A percentile compares a stretch with the other conserved stretches of the same genome.
phyloP scores from a whole-genome alignment of 2,329 filamentous ascomycete species.

The Xylariaceae sp. region DNA sequence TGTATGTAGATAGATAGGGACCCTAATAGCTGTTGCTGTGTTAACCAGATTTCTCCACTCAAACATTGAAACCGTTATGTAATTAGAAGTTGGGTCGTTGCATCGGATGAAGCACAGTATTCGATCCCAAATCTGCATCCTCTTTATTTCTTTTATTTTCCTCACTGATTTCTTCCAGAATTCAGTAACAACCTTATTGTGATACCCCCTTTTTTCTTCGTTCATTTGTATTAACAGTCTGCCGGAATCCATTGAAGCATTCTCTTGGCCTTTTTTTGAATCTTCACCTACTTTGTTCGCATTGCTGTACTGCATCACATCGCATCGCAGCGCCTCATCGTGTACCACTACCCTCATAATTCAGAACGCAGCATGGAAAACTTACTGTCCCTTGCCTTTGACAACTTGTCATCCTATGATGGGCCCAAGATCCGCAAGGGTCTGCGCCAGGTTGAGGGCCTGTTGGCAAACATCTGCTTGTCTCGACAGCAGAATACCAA shows the following conservation, averaged over 20 bases:
- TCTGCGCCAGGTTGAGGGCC: conserved; percentile 87
- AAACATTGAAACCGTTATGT: background rate
- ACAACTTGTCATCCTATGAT: conserved; percentile 93
- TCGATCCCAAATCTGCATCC: background rate
- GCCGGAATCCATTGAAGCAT: conserved; percentile 10
- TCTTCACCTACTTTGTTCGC: conserved; percentile 1
- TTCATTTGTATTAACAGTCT: conserved; percentile 36
- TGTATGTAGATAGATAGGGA: no score
- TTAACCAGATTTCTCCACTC: background rate
- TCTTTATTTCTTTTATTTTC: conserved; percentile 1
- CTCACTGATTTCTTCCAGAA: conserved; percentile 11
- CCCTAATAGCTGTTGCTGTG: background rate
- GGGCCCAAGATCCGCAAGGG: conserved; percentile 90
- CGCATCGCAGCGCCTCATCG: conserved; percentile 3
- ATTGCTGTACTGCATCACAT: conserved; percentile 1
- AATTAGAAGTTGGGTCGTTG: background rate
- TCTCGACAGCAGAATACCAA: conserved; percentile 45
- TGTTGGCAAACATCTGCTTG: conserved; percentile 93
- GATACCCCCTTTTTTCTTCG: conserved; percentile 32
- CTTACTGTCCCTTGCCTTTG: conserved; percentile 88
- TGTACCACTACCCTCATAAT: background rate
- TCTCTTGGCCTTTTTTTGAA: conserved; percentile 9
- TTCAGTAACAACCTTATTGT: conserved; percentile 10
- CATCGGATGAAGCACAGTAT: conserved; percentile 9
- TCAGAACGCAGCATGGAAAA: conserved; percentile 71